Base-by-base conservation (phyloP, 805 yeast species). In the Ogataea populi-albae region DNA sequence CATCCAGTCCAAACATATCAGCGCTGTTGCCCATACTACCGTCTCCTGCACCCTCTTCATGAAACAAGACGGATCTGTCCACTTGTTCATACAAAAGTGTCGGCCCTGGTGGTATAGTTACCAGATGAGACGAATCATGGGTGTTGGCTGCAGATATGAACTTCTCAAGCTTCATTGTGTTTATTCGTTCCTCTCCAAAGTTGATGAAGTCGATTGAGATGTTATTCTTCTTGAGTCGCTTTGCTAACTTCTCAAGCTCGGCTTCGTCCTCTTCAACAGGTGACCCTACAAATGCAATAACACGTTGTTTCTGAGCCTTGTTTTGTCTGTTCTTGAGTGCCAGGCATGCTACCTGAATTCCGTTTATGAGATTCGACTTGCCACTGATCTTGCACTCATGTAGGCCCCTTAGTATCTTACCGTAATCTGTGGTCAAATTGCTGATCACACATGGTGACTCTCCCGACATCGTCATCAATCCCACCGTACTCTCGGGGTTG, bases 261-360 rank as follows among this genome's bases (percentile, higher is more conserved):
- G 75, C 75, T 37, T 77, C 81, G 11, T 69, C 64, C 40, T 85
- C 93, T 19, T 57, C 61, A 30, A 93, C 70, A 20, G 98, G 98
- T 40, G 86, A 76, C 12, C 95, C 97, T 27, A 88, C 87, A 62
- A 93, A 93, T 24, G 78, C 86, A 40, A 93, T 75, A 41, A 93
- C 85, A 48, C 98, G 76, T 65, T 88, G 97, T 48, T 77, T 83
- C 60, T 88, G 98, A 5, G 82, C 81, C 62, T 85, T 88, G 65
- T 93, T 91, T 61, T 88, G 96, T 55, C 98, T 86, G 65, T 91
- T 97, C 59, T 89, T 93, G 56, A 91, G 77, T 14, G 97, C 97
- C 54, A 93, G 65, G 47, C 83, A 82, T 10, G 98, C 98, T 44
- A 93, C 95, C 65, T 89, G 96, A 49, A 93, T 78, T 8, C 95